Conservation (phyloP, 345 rosid species). For the Lepidium sativum region DNA sequence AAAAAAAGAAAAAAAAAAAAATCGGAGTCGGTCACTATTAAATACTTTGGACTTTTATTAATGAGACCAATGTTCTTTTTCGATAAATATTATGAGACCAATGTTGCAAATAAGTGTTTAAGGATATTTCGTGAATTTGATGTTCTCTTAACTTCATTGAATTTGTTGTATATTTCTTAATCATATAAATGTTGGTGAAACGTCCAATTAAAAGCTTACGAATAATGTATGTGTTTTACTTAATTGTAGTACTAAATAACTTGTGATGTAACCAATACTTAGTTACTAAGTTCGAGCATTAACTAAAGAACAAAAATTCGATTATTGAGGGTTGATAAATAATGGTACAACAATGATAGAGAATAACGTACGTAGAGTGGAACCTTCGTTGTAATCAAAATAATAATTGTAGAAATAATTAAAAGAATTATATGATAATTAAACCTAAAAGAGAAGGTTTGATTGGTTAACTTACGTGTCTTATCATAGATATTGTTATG, state of each 20-base stretch:
- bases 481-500: not conserved
- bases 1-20: not conserved
- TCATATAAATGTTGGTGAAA: too few species aligned
- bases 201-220: not conserved
- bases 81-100: not conserved
- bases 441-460: not conserved
- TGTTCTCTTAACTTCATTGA: too few species aligned
- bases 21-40: not conserved
- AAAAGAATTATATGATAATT: too few species aligned
- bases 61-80: too few species aligned
- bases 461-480: slow-evolving; percentile 21
- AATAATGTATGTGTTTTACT: not conserved
- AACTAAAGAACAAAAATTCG: not conserved
- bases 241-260: too few species aligned
- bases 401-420: slow-evolving; percentile 3
- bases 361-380: not conserved
- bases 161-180: too few species aligned
- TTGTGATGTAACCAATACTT: not conserved
- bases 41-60: too few species aligned
- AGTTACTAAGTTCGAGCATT: not conserved
- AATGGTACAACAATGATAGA: not conserved
- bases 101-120: not conserved
- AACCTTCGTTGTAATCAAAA: slow-evolving; percentile 19
- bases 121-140: not conserved
- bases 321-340: not conserved